phyloP scores from a whole-genome alignment of 768 basidiomycete species.

The Rhizopogon roseolus region DNA sequence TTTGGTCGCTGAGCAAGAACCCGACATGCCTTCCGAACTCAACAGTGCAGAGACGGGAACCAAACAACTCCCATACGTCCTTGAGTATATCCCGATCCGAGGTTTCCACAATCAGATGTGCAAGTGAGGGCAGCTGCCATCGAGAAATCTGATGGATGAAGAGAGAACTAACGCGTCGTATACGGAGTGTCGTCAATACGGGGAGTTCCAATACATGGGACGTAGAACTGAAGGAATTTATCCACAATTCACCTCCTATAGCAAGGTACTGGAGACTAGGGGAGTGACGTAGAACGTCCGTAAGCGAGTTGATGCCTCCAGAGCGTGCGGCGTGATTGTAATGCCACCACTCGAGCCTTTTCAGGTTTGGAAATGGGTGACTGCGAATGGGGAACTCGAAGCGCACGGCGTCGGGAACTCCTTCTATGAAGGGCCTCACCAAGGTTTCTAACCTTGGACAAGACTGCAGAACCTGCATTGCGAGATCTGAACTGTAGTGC shows the following conservation, averaged over 20 bases:
- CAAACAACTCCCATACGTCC: constrained; percentile 45
- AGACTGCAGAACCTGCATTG: constrained; percentile 42
- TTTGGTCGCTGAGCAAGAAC: constrained; percentile 46
- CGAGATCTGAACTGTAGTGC: constrained; percentile 22
- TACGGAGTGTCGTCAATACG: constrained; percentile 47
- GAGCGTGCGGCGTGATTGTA: constrained; percentile 48
- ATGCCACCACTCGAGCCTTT: constrained; percentile 70
- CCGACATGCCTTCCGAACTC: constrained; percentile 56
- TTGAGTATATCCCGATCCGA: constrained; percentile 36
- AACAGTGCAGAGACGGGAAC: constrained; percentile 44
- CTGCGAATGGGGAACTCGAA: constrained; percentile 52
- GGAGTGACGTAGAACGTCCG: constrained; percentile 43
- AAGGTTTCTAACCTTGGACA: constrained; percentile 53
- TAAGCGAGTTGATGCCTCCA: constrained; percentile 62
- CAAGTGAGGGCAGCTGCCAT: constrained; percentile 53
- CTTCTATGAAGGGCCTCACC: constrained; percentile 36
- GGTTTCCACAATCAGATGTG: constrained; percentile 47
- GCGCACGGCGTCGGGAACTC: constrained; percentile 22
- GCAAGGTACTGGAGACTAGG: constrained; percentile 58
- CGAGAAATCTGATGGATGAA: constrained; percentile 43
- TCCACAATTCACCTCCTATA: constrained; percentile 42
- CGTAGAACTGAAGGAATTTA: constrained; percentile 13
- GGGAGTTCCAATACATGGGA: constrained; percentile 34
- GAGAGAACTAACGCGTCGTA: constrained; percentile 43
- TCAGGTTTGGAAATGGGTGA: constrained; percentile 44